A percentile compares a stretch with the other conserved stretches of the same genome.
phyloP scores from a whole-genome alignment of 2,329 filamentous ascomycete genomes.

The Grosmannia clavigera region DNA sequence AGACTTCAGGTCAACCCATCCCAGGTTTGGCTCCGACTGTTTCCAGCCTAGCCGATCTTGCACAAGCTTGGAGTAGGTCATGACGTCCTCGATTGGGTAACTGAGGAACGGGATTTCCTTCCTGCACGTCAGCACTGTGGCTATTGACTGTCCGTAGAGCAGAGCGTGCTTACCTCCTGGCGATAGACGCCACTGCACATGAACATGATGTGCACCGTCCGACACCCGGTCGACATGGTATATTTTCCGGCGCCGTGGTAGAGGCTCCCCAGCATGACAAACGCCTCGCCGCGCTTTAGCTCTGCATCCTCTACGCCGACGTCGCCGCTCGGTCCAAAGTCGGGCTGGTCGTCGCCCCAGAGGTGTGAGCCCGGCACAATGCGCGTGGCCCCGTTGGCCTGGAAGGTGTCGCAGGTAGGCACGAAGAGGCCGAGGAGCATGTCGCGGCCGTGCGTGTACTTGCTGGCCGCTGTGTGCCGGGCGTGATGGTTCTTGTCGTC shows the following conservation, averaged over 20 bases:
- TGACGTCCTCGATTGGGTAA: conserved; percentile 2
- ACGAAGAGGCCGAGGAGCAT: conserved; percentile 5
- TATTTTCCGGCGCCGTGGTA: conserved; percentile 1
- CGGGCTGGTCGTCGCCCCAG: conserved; percentile 5
- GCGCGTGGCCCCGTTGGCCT: conserved; percentile 3
- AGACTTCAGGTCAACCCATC: conserved; percentile 4
- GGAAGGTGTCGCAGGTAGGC: conserved; percentile 2
- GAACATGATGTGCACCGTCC: conserved; percentile 5
- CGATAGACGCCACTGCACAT: conserved; percentile 5
- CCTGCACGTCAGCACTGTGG: no score
- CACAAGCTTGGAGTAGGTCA: conserved; percentile 3
- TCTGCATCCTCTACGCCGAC: neutral
- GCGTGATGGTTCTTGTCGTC: conserved; percentile 8
- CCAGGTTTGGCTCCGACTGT: conserved; percentile 6
- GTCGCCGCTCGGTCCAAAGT: neutral
- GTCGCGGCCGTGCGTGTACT: conserved; percentile 1
- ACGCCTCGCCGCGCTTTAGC: conserved; percentile 2
- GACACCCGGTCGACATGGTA: neutral
- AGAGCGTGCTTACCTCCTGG: neutral
- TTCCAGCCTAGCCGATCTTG: conserved; percentile 4
- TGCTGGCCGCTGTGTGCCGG: neutral
- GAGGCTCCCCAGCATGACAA: conserved; percentile 5
- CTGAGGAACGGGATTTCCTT: conserved; percentile 3
- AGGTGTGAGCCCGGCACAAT: conserved; percentile 5
- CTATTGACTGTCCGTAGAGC: no score